Conservation (phyloP, 208 protist genomes). For the Vickermania ingenoplastis region DNA sequence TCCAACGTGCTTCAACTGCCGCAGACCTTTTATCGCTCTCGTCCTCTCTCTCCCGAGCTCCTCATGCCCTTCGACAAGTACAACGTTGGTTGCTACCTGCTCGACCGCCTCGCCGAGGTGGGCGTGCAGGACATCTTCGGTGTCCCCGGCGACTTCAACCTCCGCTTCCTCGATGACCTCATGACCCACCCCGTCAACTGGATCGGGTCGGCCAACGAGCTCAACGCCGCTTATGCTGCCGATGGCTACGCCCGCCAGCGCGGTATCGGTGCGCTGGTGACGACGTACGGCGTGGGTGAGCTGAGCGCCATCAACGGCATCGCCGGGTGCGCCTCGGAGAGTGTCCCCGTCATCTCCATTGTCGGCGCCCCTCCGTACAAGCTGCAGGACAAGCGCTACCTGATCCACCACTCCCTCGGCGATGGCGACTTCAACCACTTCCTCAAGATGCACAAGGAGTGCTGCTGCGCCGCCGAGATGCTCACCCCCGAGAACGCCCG, state of each 20-base stretch:
- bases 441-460: constrained; percentile 18
- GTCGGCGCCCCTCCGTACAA: constrained; percentile 19
- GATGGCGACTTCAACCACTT: constrained; percentile 38
- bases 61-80: constrained; percentile 47
- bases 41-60: too few relatives aligned
- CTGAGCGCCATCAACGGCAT: constrained; percentile 35
- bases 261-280: constrained; percentile 22
- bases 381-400: constrained; percentile 14
- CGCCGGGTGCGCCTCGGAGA: constrained; percentile 22
- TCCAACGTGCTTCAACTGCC: too few relatives aligned
- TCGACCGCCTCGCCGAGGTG: constrained; percentile 32
- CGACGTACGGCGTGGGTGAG: constrained; percentile 44
- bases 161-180: constrained; percentile 53
- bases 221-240: constrained; percentile 47
- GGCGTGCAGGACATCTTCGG: constrained; percentile 43
- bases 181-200: constrained; percentile 40
- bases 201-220: constrained; percentile 46
- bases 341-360: constrained; percentile 35
- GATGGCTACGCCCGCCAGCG: constrained; percentile 31
- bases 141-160: constrained; percentile 55
- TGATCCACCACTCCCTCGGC: constrained; percentile 41
- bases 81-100: constrained; percentile 41
- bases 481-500: constrained; percentile 31
- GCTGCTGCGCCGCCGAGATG: constrained; percentile 23
- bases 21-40: too few relatives aligned